These are phyloP conservation scores for Sugiyamaella americana DNA, from an alignment of 805 yeast species.

Conservation along the genomic window DNA sequence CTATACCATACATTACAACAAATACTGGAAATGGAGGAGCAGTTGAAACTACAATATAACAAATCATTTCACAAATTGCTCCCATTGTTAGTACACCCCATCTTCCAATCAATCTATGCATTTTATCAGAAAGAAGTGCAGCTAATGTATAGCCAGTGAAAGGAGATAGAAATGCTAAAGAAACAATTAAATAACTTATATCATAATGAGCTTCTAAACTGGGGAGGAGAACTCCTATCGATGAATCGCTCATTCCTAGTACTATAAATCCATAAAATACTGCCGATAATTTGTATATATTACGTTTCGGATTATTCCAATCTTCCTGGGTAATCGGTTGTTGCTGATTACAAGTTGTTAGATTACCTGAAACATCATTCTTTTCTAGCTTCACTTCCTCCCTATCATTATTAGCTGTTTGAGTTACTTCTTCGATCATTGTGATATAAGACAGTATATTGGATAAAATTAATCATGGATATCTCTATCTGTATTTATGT, in stretches of 20 bases:
- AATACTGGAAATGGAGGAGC: conserved; percentile 41
- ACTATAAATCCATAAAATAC: conserved; percentile 34
- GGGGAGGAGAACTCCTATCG: conserved; percentile 55
- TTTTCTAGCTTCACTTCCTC: neutral
- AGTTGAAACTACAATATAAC: conserved; percentile 36
- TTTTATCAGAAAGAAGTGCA: conserved; percentile 42
- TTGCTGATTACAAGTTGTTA: neutral
- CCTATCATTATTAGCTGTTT: neutral
- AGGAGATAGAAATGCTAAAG: conserved; percentile 46
- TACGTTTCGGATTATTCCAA: conserved; percentile 16
- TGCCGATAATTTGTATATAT: conserved; percentile 12
- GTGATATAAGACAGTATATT: neutral
- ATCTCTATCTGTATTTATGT: too few species aligned
- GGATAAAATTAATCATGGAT: too few species aligned
- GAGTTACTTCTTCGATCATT: neutral
- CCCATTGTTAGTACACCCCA: conserved; percentile 40
- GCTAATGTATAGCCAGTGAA: conserved; percentile 50
- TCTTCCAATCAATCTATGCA: conserved; percentile 43
- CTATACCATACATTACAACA: conserved; percentile 35
- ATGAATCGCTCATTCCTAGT: conserved; percentile 54
- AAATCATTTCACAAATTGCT: conserved; percentile 30
- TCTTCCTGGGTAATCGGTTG: neutral
- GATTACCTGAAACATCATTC: neutral
- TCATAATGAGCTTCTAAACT: conserved; percentile 42
- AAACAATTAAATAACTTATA: conserved; percentile 43